phyloP scores from a whole-genome alignment of 257 asterid genomes.

The Lycium ferocissimum region DNA sequence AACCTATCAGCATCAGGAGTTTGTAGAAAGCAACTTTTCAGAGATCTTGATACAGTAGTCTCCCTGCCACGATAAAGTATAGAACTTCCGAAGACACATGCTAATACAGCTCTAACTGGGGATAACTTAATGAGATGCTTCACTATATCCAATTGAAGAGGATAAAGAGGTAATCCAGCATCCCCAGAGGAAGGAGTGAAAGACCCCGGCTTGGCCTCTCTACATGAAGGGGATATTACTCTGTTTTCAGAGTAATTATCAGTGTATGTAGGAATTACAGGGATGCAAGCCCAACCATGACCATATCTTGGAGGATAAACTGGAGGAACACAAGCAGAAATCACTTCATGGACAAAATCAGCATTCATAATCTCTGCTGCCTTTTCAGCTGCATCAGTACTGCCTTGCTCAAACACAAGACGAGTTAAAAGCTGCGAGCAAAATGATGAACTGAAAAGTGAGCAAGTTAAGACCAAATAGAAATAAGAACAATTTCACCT shows the following conservation, averaged over 20 bases:
- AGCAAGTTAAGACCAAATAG: conserved; percentile 36
- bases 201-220: conserved; percentile 87
- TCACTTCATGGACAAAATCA: conserved; percentile 96
- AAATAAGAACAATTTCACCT: conserved; percentile 19
- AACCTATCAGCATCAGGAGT: conserved; percentile 79
- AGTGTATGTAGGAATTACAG: conserved; percentile 81
- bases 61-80: conserved; percentile 83
- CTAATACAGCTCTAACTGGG: conserved; percentile 94
- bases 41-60: conserved; percentile 70
- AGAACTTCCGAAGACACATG: conserved; percentile 96
- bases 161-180: conserved; percentile 86
- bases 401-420: conserved; percentile 86
- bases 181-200: conserved; percentile 86
- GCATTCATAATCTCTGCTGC: conserved; percentile 94
- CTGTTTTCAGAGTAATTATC: conserved; percentile 66
- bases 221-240: conserved; percentile 72
- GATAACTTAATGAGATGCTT: conserved; percentile 94
- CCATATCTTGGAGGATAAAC: conserved; percentile 98
- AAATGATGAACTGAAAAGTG: conserved; percentile 26
- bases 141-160: conserved; percentile 87
- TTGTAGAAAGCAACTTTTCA: conserved; percentile 62
- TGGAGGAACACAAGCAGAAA: conserved; percentile 98
- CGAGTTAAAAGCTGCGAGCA: conserved; percentile 91
- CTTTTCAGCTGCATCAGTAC: conserved; percentile 97
- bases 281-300: conserved; percentile 98